Conservation (phyloP, 2,329 filamentous ascomycete species). For the Diplodia corticola region DNA sequence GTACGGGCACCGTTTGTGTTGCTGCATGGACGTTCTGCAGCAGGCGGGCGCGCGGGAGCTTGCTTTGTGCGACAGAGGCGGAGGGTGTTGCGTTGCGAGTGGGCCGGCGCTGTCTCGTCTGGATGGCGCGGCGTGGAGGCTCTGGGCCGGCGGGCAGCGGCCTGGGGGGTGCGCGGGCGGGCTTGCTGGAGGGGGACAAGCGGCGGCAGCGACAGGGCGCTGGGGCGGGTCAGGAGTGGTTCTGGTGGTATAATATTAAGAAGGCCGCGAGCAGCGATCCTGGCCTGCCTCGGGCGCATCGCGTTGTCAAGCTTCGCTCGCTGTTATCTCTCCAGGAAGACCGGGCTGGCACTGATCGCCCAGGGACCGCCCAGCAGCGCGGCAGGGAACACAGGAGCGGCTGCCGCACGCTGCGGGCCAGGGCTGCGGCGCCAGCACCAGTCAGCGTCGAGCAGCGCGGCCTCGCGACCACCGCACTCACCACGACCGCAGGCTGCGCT, state of each 20-base stretch:
- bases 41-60: conserved; percentile 21
- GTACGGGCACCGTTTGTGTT: conserved; percentile 19
- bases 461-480: background rate
- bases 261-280: conserved; percentile 12
- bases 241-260: conserved; percentile 21
- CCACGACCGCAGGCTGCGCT: background rate
- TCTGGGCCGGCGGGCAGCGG: conserved; percentile 8
- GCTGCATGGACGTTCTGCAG: conserved; percentile 22
- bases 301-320: conserved; percentile 17
- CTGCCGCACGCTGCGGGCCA: background rate
- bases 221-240: conserved; percentile 18
- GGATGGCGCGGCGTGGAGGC: conserved; percentile 6
- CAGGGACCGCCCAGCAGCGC: conserved; percentile 9
- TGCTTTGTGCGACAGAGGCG: conserved; percentile 21
- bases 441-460: background rate
- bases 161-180: conserved; percentile 1
- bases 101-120: conserved; percentile 15
- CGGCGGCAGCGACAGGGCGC: conserved; percentile 6
- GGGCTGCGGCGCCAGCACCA: conserved; percentile 3
- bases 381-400: conserved; percentile 1
- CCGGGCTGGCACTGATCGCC: conserved; percentile 16
- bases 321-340: conserved; percentile 19
- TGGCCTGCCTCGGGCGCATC: conserved; percentile 15
- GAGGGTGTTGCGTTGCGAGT: conserved; percentile 19
- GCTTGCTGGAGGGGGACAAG: conserved; percentile 9